Conservation (phyloP, 306 rosid species). For the Inga leiocalycina region DNA sequence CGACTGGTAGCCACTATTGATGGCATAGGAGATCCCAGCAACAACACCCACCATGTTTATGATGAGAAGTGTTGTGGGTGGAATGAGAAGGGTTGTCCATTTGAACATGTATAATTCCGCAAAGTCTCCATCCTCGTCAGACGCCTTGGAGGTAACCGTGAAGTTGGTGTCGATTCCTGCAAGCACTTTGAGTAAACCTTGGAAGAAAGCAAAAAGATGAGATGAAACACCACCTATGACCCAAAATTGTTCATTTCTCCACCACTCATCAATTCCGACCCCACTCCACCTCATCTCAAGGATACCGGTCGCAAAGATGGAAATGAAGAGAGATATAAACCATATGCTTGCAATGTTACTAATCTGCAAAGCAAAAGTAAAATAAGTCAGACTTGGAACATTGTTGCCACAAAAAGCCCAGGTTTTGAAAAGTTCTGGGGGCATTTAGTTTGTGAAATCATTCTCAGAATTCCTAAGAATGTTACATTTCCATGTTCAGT, state of each 20-base stretch:
- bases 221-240: conserved; percentile 96
- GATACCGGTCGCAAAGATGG: conserved; percentile 95
- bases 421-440: neutral
- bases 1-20: conserved; percentile 95
- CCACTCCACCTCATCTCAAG: conserved; percentile 99
- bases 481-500: neutral
- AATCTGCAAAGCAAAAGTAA: conserved; percentile 61
- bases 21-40: conserved; percentile 89
- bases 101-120: conserved; percentile 90
- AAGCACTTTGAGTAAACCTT: conserved; percentile 93
- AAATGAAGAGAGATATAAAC: conserved; percentile 93
- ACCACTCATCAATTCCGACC: conserved; percentile 95
- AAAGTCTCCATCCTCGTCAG: conserved; percentile 91
- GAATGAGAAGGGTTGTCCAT: conserved; percentile 97
- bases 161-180: conserved; percentile 97
- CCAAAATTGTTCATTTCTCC: conserved; percentile 99
- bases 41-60: conserved; percentile 93
- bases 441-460: neutral
- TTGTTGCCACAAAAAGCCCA: neutral
- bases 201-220: conserved; percentile 90
- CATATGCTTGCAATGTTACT: conserved; percentile 96
- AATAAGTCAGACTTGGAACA: conserved; percentile 2
- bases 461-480: neutral
- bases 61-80: conserved; percentile 90
- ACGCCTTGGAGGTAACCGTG: conserved; percentile 97